These are phyloP conservation scores for Porphyrellus cyaneotinctus DNA, from an alignment of 768 basidiomycete species.

Conservation along the genomic window DNA sequence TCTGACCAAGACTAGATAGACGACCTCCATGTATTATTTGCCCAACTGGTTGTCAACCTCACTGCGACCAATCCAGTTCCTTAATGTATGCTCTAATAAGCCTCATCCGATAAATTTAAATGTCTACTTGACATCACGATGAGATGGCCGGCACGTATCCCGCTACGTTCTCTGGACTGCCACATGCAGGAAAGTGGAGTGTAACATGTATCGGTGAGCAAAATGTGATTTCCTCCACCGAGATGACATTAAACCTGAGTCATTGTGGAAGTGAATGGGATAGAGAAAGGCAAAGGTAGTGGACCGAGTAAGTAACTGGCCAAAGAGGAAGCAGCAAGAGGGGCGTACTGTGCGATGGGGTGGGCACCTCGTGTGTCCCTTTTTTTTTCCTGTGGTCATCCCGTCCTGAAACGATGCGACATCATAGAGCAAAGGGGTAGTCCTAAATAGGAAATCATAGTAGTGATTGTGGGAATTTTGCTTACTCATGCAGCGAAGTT, in stretches of 20 bases:
- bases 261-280: slow-evolving; percentile 55
- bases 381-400: neutral
- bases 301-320: slow-evolving; percentile 70
- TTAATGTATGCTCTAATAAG: too few species aligned
- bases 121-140: too few species aligned
- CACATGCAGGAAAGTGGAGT: slow-evolving; percentile 65
- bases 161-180: slow-evolving; percentile 57
- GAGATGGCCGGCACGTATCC: too few species aligned
- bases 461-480: slow-evolving; percentile 18
- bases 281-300: slow-evolving; percentile 60
- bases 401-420: neutral
- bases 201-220: slow-evolving; percentile 65
- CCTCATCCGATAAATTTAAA: too few species aligned
- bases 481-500: slow-evolving; percentile 22
- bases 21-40: too few species aligned
- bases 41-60: too few species aligned
- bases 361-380: slow-evolving; percentile 50
- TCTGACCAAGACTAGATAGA: too few species aligned
- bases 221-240: neutral
- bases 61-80: too few species aligned
- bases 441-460: slow-evolving; percentile 19
- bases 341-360: slow-evolving; percentile 72
- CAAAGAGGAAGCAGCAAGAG: slow-evolving; percentile 71
- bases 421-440: slow-evolving; percentile 10
- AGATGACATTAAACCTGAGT: slow-evolving; percentile 1